Evolutionary conservation across 306 rosid species (phyloP).

Genomic region (Vicia faba): DNA sequence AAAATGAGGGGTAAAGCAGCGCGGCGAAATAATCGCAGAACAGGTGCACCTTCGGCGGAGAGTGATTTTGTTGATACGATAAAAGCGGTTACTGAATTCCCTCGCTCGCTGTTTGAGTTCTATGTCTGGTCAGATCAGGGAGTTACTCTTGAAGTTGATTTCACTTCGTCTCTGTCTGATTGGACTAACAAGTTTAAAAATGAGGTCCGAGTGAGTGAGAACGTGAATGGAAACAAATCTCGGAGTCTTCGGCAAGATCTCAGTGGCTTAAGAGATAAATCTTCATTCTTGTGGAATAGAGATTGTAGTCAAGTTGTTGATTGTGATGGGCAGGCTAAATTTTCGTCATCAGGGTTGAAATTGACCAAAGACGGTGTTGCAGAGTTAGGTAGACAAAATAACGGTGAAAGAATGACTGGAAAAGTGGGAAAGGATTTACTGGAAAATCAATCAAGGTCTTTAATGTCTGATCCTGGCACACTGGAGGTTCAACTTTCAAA

Average conservation of each 20-base stretch:
- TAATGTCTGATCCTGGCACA: slow-evolving; percentile 31
- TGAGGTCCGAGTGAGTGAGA: slow-evolving; percentile 54
- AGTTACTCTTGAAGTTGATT: slow-evolving; percentile 63
- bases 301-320: slow-evolving; percentile 36
- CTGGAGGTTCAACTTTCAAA: slow-evolving; percentile 39
- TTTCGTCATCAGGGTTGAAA: slow-evolving; percentile 45
- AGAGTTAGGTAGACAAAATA: slow-evolving; percentile 40
- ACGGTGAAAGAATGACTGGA: slow-evolving; percentile 17
- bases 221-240: slow-evolving; percentile 40
- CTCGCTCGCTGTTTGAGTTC: slow-evolving; percentile 58
- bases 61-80: slow-evolving; percentile 46
- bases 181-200: slow-evolving; percentile 60
- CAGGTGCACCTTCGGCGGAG: slow-evolving; percentile 35
- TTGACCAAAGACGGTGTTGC: slow-evolving; percentile 33
- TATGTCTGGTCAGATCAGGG: slow-evolving; percentile 71
- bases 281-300: slow-evolving; percentile 45
- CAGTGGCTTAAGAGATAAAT: slow-evolving; percentile 41
- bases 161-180: slow-evolving; percentile 69
- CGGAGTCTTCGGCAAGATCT: slow-evolving; percentile 54
- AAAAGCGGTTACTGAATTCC: slow-evolving; percentile 42
- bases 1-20: slow-evolving; percentile 19
- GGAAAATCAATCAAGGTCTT: slow-evolving; percentile 30
- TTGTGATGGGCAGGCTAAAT: slow-evolving; percentile 34
- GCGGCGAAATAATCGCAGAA: slow-evolving; percentile 34
- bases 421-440: slow-evolving; percentile 13